phyloP scores from a whole-genome alignment of 1,284 basidiomycete genomes.

The Marasmius sp. region DNA sequence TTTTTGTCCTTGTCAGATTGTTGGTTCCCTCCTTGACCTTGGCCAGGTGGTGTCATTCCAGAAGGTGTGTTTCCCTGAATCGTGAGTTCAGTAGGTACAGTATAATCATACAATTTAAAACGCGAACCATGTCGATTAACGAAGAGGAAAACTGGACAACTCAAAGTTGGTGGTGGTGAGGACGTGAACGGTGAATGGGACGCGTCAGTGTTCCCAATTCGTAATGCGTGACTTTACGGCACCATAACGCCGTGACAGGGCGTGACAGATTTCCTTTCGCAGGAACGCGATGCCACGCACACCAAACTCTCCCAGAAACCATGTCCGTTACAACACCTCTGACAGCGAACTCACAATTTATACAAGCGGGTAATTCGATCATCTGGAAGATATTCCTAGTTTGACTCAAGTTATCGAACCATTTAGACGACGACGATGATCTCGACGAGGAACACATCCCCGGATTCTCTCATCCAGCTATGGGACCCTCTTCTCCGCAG shows the following conservation, averaged over 20 bases:
- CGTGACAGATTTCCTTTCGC: too few relatives aligned
- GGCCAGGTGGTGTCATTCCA: slow-evolving; percentile 51
- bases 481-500: slow-evolving; percentile 39
- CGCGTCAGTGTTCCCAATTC: slow-evolving; percentile 58
- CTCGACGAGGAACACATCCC: slow-evolving; percentile 78
- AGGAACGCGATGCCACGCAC: slow-evolving; percentile 12
- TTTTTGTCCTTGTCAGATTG: slow-evolving; percentile 70
- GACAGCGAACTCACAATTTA: slow-evolving; percentile 69
- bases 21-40: slow-evolving; percentile 40
- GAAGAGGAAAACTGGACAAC: slow-evolving; percentile 10
- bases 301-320: slow-evolving; percentile 3
- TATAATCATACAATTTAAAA: background rate
- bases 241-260: too few relatives aligned
- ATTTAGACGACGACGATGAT: slow-evolving; percentile 72
- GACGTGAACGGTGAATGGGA: slow-evolving; percentile 29
- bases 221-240: slow-evolving; percentile 22
- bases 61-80: slow-evolving; percentile 80
- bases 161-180: slow-evolving; percentile 26
- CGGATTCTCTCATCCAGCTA: slow-evolving; percentile 65
- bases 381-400: background rate
- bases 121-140: slow-evolving; percentile 27
- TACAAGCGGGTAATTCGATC: slow-evolving; percentile 58
- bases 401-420: slow-evolving; percentile 9
- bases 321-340: slow-evolving; percentile 44
- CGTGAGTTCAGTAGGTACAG: background rate